phyloP scores from a whole-genome alignment of 768 basidiomycete species.

The Lenzites betulinus region DNA sequence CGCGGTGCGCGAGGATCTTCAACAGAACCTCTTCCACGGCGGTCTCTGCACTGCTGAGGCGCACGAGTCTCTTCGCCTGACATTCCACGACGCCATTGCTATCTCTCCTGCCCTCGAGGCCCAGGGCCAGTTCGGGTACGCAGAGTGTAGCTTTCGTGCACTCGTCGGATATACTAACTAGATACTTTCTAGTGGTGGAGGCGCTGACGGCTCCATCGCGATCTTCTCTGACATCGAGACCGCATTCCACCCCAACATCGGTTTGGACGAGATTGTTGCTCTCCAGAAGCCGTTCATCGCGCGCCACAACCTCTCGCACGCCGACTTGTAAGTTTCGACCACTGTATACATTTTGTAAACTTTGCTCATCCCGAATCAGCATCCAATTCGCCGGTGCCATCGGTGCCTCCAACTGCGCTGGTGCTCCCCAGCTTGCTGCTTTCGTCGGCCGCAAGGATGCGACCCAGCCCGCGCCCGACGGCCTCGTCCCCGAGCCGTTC shows the following conservation, averaged over 20 bases:
- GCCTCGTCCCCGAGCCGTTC: slow-evolving; percentile 17
- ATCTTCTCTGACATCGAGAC: slow-evolving; percentile 45
- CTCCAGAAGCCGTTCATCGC: slow-evolving; percentile 16
- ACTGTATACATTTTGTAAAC: not conserved
- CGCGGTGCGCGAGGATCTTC: slow-evolving; percentile 33
- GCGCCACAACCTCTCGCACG: slow-evolving; percentile 14
- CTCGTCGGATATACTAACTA: not conserved
- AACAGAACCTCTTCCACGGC: slow-evolving; percentile 32
- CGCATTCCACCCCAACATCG: slow-evolving; percentile 43
- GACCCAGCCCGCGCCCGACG: slow-evolving; percentile 11
- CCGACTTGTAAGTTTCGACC: slow-evolving; percentile 14
- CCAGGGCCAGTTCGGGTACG: slow-evolving; percentile 14
- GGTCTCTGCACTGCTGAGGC: slow-evolving; percentile 36
- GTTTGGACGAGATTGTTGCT: slow-evolving; percentile 25
- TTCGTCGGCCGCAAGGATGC: slow-evolving; percentile 18
- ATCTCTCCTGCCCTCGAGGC: slow-evolving; percentile 17
- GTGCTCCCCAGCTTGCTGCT: slow-evolving; percentile 14
- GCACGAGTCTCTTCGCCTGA: slow-evolving; percentile 31
- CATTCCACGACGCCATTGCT: slow-evolving; percentile 31
- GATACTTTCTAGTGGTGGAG: slow-evolving; percentile 23
- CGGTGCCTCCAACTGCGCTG: slow-evolving; percentile 16
- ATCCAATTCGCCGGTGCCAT: slow-evolving; percentile 19
- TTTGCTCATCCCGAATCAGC: not conserved
- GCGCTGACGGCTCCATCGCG: slow-evolving; percentile 52
- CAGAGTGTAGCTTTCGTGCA: no score